Evolutionary conservation across 768 basidiomycete genomes (phyloP).

Genomic region (Termitomyces sp.): DNA sequence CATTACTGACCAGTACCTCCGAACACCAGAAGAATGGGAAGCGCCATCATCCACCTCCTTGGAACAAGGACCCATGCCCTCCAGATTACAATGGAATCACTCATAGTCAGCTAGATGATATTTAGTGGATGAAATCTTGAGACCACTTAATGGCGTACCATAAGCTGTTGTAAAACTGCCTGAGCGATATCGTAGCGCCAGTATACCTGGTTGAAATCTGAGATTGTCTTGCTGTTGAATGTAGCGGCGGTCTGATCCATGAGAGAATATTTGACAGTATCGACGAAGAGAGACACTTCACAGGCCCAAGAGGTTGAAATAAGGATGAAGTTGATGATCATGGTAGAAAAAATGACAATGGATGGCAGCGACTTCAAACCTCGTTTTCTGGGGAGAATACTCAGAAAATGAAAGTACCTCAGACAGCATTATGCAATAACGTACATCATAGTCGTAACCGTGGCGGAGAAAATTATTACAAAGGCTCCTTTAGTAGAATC

Average conservation of each 20-base stretch:
- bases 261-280: background rate
- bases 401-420: background rate
- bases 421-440: background rate
- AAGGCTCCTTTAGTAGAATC: background rate
- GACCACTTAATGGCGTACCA: background rate
- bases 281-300: background rate
- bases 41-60: background rate
- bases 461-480: background rate
- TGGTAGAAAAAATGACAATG: background rate
- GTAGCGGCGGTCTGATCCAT: background rate
- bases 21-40: background rate
- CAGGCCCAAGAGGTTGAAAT: background rate
- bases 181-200: background rate
- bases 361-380: background rate
- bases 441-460: background rate
- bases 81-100: background rate
- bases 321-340: background rate
- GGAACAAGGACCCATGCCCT: background rate
- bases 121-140: background rate
- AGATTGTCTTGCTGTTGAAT: background rate
- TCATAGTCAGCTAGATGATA: background rate
- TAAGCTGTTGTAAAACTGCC: background rate
- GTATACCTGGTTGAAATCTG: background rate
- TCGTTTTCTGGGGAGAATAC: background rate
- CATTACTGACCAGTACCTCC: background rate